Base-by-base conservation (phyloP, 371 early-diverging fungal species). In the Mortierella sp. region DNA sequence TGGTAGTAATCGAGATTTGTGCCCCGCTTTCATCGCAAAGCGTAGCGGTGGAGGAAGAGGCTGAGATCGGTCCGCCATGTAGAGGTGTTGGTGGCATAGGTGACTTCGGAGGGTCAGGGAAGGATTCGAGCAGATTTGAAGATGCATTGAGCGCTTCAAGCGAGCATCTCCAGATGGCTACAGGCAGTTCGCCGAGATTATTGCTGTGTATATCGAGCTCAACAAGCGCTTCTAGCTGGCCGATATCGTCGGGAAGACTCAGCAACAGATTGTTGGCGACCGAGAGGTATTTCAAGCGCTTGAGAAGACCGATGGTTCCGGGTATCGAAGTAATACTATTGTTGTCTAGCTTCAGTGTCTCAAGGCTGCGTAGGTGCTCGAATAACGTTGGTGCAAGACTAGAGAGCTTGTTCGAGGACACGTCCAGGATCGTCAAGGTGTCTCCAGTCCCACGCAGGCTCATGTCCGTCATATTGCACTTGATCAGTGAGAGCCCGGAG, bases 141-240 rank as follows among this genome's bases (percentile, higher is more conserved):
- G 92, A 94, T 26, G 87, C 83, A 49, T 94, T 95, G 21, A 94
- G 70, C 12, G 76, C 52, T 43, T 81, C 78, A n/a, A 97, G 84
- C 15, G 87, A 76, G 78, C 93, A 92, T 44, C 85, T 70, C 97
- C 96, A 96, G n/a, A 97, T 93, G 41, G 93, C 93, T 9, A 86
- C 82, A 3, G 96, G 95, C 1, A 97, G 73, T 41, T 84, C 72
- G 47, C 85, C 84, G 32, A 97, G 66, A 56, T 89, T 86, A 78
- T 97, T 94, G 64, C 80, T 79, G 55, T 93, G 90, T 21, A 91
- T 64, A 50, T 92, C 90, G 32, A 94, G 70, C 6, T 69, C 60
- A 6, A 58, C 41, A 53, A 94, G 73, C 11, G 85, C 79, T 26
- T 78, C 79, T 31, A 93, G 66, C 12, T 79, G 68, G 12, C 87